Evolutionary conservation across 106 monocot genomes (phyloP).

Genomic region (Gastrodia elata): DNA sequence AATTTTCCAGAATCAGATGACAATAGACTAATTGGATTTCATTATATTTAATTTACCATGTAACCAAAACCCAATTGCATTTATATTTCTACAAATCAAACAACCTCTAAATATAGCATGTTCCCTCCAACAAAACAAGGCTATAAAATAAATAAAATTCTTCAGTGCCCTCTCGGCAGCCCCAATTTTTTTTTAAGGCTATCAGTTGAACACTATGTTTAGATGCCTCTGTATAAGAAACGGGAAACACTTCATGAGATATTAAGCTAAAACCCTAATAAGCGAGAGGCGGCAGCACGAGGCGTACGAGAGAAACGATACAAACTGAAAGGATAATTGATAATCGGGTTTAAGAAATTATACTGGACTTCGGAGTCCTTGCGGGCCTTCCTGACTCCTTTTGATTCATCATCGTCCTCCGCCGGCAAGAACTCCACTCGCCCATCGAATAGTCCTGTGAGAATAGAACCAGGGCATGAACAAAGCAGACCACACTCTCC

Average conservation of each 20-base stretch:
- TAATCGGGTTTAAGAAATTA: neutral
- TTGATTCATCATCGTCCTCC: neutral
- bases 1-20: too few relatives aligned
- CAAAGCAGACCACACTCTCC: too few relatives aligned
- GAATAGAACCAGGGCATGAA: neutral
- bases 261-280: neutral
- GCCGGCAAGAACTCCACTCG: neutral
- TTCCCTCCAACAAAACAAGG: neutral
- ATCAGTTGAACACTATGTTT: too few relatives aligned
- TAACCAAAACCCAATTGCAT: neutral
- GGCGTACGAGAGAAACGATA: too few relatives aligned
- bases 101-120: neutral
- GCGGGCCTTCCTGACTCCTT: neutral
- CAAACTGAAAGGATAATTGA: too few relatives aligned
- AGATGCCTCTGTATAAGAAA: too few relatives aligned
- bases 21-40: too few relatives aligned
- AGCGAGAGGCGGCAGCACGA: neutral
- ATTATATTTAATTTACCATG: too few relatives aligned
- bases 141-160: neutral
- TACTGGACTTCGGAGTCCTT: neutral
- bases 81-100: neutral
- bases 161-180: too few relatives aligned
- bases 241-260: too few relatives aligned
- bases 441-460: too few relatives aligned
- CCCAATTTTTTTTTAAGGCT: too few relatives aligned